Evolutionary conservation across 2,329 filamentous ascomycete species (phyloP), one percentile per base, ranked within the genome.

Genomic region (Sporothrix pallida): DNA sequence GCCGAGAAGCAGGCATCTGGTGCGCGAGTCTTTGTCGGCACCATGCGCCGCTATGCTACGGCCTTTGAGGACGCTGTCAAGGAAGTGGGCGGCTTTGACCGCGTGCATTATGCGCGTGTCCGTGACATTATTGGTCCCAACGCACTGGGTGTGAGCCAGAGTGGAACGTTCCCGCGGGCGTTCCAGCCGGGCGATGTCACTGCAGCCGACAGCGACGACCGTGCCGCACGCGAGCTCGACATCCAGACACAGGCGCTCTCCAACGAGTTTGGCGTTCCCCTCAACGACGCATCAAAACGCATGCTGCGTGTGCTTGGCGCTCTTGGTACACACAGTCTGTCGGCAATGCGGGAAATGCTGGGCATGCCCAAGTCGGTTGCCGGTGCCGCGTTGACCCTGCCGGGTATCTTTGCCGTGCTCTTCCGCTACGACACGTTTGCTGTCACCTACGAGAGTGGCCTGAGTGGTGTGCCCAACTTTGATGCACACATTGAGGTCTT

Each of bases 41-140:
- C 87, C 72, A 89, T 89, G 83, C 82, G 89, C 23, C 83, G 89
- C n/a, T 90, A 90, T 77, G 88, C 89, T 0, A 80, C 86, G 0
- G 83, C 84, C 0, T 90, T 90, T 75, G 79, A 83, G 0, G 83
- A 87, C 31, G 84, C 86, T 0, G 83, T 90, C 56, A 81, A 84
- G 74, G 89, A 91, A 75, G 81, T 91, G 0, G 84, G 81, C 0
- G 80, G 79, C 0, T 83, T 90, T 46, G 83, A 83, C 0, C 82
- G 84, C 67, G 87, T 91, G 13, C 80, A 84, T 23, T 91, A 91
- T 76, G 89, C 86, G 0, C 81, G 88, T 1, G 83, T 86, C 0
- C 76, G 81, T 69, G 79, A 80, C 46, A 77, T 78, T 84, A 84
- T 86, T 4, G 89, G 88, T 0, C 87, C 86, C 0, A 89, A 90